Evolutionary conservation across 1,284 basidiomycete genomes (phyloP), one percentile per base, ranked within the genome.

Genomic region (Ceratobasidium sp.): DNA sequence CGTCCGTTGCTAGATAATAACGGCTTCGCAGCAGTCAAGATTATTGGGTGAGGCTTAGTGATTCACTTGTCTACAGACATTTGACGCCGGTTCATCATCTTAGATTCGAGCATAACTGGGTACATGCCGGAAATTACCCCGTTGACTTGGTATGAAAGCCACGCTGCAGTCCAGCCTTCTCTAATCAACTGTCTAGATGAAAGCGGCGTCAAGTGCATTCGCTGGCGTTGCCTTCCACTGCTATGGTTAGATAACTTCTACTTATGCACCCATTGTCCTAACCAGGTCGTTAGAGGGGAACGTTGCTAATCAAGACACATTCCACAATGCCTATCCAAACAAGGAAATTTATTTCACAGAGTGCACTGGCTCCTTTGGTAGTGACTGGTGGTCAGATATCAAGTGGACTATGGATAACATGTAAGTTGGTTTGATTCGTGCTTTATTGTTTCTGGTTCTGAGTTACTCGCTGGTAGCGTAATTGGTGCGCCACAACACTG

Each of bases 331-430:
- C 42, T 84, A 78, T 68, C 83, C 84, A 1, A 72, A 70, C 71
- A 84, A 84, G 78, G 81, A 83, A 72, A 79, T 85, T 8, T 83
- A 82, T 77, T 80, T 85, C 72, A 84, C 84, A 2, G 85, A 85
- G 69, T 85, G 85, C 73, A 77, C 82, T 8, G 84, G 84, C 22
- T 54, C 52, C 52, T 40, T 81, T 54, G 82, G 82, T 29, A 84
- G 83, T n/a, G 88, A 91, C 76, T 91, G 89, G 89, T 34, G 65
- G 58, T 75, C 54, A 50, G 68, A 72, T 25, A 58, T 69, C 20
- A 25, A 62, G 67, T 34, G 27, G 73, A 87, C 89, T 74, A 87
- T 90, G 83, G 84, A 89, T 71, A 88, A 89, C 72, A 79, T 91
- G 84, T 89, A 74, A 69, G 83, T 75, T n/a, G 13, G 3, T 35